Percentiles rank a stretch among this genome's conserved stretches.
Evolutionary conservation across 306 rosid species (phyloP).

Genomic region (Cucurbita pepo): DNA sequence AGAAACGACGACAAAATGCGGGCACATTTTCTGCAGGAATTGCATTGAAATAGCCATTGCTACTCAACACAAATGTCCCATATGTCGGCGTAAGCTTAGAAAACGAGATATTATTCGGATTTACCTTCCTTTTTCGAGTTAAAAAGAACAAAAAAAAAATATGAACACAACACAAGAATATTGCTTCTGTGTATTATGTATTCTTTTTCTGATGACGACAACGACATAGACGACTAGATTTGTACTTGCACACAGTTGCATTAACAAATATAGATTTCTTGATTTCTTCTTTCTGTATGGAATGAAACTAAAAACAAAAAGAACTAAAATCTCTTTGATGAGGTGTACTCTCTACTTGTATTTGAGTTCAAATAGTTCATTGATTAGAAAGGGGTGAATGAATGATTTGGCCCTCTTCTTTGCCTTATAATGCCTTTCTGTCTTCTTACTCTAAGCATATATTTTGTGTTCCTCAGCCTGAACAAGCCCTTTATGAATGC

Average conservation of each 20-base stretch:
- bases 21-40: constrained; percentile 71
- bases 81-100: constrained; percentile 59
- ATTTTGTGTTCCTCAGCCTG: neutral
- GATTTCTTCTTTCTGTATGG: neutral
- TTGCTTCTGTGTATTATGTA: neutral
- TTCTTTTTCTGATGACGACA: neutral
- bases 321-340: neutral
- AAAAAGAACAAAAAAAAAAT: neutral
- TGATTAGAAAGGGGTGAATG: neutral
- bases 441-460: neutral
- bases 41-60: constrained; percentile 44
- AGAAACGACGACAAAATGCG: constrained; percentile 71
- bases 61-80: constrained; percentile 49
- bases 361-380: neutral
- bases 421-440: neutral
- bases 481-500: neutral
- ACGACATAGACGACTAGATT: neutral
- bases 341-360: neutral
- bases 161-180: neutral
- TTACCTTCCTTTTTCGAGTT: constrained; percentile 34
- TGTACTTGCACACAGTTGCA: neutral
- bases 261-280: constrained; percentile 6
- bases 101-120: constrained; percentile 49
- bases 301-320: constrained; percentile 1
- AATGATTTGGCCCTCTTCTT: neutral